Base-by-base conservation (phyloP, 306 rosid species). In the Luffa acutangula region DNA sequence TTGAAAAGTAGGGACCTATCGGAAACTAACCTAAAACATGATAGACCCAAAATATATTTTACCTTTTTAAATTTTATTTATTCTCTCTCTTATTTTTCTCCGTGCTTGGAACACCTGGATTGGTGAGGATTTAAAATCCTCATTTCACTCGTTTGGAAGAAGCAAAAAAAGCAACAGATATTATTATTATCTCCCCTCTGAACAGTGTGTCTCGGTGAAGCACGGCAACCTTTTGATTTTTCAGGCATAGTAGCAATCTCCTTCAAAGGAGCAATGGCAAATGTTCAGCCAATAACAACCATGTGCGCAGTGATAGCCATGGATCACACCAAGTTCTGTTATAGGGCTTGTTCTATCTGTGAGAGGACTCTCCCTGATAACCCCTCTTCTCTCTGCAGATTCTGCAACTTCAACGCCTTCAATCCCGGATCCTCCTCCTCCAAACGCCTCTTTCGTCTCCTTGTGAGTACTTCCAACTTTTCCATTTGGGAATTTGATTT, bases 391-490 rank as follows among this genome's bases (percentile, higher is more conserved):
- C 77, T 77, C 75, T 92, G 97, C 82, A 82, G 83, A 58, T 82
- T 79, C 83, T 93, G 96, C 90, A 76, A 66, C 71, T 53, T 81
- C 59, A 85, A 80, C 46, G 14, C 87, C 81, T 76, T 75, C 84
- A 82, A 87, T 72, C 80, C 85, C 20, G 4, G 37, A 41, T 79
- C 84, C 75, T 54, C 85, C 5, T 58, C 78, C 60, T 77, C 92
- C 86, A 87, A 91, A 84, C 93, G 91, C 73, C 85, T 91, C 67
- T 91, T 91, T 58, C 96, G 93, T 59, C 41, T 93, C 80, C 85
- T 91, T 13, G 97, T 93, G 43, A 72, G 80, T 51, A 7, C 1
- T 33, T 17, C 11, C 11, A 11, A 3, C 1, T 21, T 25, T 57
- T 75, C 25, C 17, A 51, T 33, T 12, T 31, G 36, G 21, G n/a